Percentiles rank a stretch among this genome's conserved stretches.
Conservation (phyloP, 1,284 basidiomycete species). For the Psilocybe mexicana region DNA sequence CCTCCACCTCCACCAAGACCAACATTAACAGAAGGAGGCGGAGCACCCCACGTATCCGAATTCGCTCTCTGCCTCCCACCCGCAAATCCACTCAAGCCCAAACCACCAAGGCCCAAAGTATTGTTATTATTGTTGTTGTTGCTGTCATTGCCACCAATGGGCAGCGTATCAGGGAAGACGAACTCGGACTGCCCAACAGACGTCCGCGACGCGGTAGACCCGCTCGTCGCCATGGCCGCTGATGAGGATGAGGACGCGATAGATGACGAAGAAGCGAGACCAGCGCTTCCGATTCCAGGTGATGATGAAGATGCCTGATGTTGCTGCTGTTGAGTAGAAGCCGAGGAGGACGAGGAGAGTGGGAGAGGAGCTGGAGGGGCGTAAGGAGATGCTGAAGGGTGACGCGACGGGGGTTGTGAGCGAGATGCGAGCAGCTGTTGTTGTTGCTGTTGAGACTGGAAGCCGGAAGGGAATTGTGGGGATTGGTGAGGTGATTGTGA, state of each 20-base stretch:
- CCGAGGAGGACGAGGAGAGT: neutral
- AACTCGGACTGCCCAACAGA: neutral
- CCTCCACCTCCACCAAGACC: too few species aligned
- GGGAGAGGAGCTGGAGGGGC: neutral
- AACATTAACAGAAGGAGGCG: too few species aligned
- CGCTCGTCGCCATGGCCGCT: neutral
- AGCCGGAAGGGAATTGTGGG: neutral
- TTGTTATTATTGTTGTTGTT: neutral
- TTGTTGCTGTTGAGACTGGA: neutral
- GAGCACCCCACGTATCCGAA: neutral
- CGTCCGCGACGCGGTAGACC: neutral
- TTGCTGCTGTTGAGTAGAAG: too few species aligned
- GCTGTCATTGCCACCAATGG: neutral
- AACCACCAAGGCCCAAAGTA: neutral
- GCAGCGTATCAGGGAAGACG: neutral
- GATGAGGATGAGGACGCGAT: neutral
- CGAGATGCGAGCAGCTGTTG: neutral
- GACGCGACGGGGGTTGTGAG: neutral
- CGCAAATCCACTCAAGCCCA: neutral
- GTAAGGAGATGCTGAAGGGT: neutral
- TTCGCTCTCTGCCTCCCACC: neutral
- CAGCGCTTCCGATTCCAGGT: neutral
- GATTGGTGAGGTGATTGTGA: neutral
- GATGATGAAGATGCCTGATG: too few species aligned
- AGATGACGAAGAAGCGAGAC: neutral